Base-by-base conservation (phyloP, 805 yeast genomes). In the Lipomyces yamanashiensis region DNA sequence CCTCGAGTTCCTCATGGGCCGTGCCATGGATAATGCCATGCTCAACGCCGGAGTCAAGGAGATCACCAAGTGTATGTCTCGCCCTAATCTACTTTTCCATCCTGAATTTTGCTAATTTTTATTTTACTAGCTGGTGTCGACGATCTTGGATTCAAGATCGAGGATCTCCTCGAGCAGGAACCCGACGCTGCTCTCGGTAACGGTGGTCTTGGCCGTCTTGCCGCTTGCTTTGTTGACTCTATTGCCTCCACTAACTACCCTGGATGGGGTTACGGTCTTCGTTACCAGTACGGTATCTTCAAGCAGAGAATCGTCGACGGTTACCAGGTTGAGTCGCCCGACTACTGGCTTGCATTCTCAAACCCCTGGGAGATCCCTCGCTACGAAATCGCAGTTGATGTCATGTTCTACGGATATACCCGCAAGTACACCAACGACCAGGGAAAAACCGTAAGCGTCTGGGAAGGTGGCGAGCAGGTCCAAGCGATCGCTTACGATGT, bases 131-230 rank as follows among this genome's bases (percentile, higher is more conserved):
- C 78, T 3, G 84, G 89, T 2, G 80, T 86, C 58, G 81, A 81
- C 58, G 91, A 90, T 59, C 82, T 92, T 70, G 98, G 98, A 10
- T 92, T 92, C 82, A 85, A 87, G 66, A 78, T 92, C 68, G 98
- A 92, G 77, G 97, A 92, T 71, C 82, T 92, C 36, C 79, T 92
- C 70, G 86, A 86, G 56, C 86, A 89, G 72, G 98, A 92, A 77
- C 95, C 96, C 0, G 98, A 92, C 76, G 97, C 97, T 10, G 97
- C 92, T 33, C 82, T 92, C 60, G 98, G 98, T 72, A 92, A 92
- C 73, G 98, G 98, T 74, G 98, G 98, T 68, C 80, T 92, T 61
- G 98, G 98, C 67, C 85, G 98, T 74, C 81, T 92, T 73, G 97
- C 97, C 23, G 97, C 97, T 21, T 92, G 97, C 77, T 92, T 91